Base-by-base conservation (phyloP, 2,329 filamentous ascomycete genomes). In the Corynespora cassiicola region DNA sequence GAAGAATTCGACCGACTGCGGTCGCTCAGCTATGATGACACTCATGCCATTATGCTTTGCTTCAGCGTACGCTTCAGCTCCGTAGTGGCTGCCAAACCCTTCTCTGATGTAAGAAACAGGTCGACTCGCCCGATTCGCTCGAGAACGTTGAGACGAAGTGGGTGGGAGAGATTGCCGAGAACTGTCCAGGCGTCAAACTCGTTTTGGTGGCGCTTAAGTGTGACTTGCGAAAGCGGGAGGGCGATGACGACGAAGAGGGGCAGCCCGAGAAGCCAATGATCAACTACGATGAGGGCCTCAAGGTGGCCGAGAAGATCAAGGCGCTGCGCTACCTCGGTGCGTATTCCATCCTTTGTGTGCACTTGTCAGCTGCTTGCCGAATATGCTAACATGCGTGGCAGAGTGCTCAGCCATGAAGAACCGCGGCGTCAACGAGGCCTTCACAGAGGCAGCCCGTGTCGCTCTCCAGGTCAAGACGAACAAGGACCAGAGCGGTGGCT, bases 331-430 rank as follows among this genome's bases (percentile, higher is more conserved):
- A 99, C 69, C 82, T 99, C 39, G 83, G 83, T 86, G 75, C 42
- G 74, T 51, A 10, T 31, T 10, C 16, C 15, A 17, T 7, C 28
- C 42, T 60, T n/a, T n/a, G n/a, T n/a, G n/a, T n/a, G n/a, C 31
- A 59, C 31, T 12, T 20, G 15, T 31, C 3, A 14, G 10, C 19
- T 15, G 6, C 4, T 22, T 23, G 30, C 8, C 19, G 12, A 25
- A 9, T 27, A n/a, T 12, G 11, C 41, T 44, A 24, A 44, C 47
- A 34, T 27, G 36, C 35, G 26, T 8, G 23, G 7, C 59, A 86
- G 94, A 99, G 78, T 99, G 94, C 77, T 97, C 94, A 23, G 94
- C 94, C 40, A 97, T 97, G 85, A 87, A 91, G 73, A 99, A 99
- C 72, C 84, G 94, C 33, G 94, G 94, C 45, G 95, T 99, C 63